phyloP scores from a whole-genome alignment of 2,329 filamentous ascomycete genomes.

The Moelleriella libera region DNA sequence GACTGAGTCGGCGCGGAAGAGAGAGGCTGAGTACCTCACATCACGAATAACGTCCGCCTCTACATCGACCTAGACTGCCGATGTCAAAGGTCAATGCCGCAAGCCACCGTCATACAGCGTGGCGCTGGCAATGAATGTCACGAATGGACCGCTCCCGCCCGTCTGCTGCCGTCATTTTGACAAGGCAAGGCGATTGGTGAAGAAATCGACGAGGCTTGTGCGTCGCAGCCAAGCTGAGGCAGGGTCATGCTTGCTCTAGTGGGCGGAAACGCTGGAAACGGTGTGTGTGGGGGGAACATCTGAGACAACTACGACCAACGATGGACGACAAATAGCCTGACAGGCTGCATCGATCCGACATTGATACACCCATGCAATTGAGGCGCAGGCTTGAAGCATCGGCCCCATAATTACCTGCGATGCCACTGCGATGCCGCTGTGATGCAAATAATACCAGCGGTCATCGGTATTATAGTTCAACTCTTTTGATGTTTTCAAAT shows the following conservation, averaged over 20 bases:
- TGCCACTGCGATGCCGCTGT: background rate
- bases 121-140: background rate
- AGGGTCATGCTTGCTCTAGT: background rate
- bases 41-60: no score
- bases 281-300: background rate
- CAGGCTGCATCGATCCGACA: constrained; percentile 9
- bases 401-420: background rate
- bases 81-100: background rate
- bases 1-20: no score
- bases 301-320: background rate
- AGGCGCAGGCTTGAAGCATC: background rate
- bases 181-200: background rate
- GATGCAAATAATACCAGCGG: no score
- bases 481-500: no score
- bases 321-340: background rate
- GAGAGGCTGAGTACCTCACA: no score
- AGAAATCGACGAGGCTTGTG: background rate
- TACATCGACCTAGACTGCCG: no score
- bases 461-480: no score
- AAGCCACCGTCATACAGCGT: background rate
- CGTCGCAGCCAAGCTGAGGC: background rate
- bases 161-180: no score
- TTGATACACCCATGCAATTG: background rate
- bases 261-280: background rate
- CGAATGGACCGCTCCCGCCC: background rate